Conservation (phyloP, 495 filamentous ascomycete genomes). For the Xylaria flabelliformis region DNA sequence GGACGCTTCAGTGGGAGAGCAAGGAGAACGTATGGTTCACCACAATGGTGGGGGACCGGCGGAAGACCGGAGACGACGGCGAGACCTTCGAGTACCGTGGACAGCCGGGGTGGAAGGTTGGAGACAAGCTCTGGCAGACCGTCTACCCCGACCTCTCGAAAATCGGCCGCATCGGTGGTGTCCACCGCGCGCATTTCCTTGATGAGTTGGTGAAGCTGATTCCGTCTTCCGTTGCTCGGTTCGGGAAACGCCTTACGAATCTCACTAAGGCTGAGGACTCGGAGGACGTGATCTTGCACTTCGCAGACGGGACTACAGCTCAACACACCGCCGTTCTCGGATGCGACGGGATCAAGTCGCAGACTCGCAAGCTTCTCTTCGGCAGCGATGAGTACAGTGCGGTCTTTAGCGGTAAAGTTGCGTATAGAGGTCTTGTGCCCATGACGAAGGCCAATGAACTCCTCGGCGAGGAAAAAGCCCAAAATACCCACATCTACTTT, state of each 20-base stretch:
- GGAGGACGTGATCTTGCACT: constrained; percentile 52
- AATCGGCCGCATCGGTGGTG: constrained; percentile 42
- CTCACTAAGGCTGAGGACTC: constrained; percentile 37
- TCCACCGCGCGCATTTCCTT: constrained; percentile 65
- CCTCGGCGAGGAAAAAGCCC: constrained; percentile 65
- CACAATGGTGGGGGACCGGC: constrained; percentile 33
- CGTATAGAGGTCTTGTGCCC: constrained; percentile 61
- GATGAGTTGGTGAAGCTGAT: constrained; percentile 64
- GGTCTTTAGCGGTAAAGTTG: constrained; percentile 58
- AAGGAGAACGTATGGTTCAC: constrained; percentile 33
- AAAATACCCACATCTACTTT: constrained; percentile 59
- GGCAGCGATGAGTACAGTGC: constrained; percentile 49
- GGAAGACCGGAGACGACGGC: constrained; percentile 30
- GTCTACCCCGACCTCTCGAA: constrained; percentile 26
- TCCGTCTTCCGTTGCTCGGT: constrained; percentile 52
- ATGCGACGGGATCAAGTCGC: constrained; percentile 66
- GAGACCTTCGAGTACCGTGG: constrained; percentile 32
- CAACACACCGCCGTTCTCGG: constrained; percentile 63
- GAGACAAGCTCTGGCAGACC: constrained; percentile 39
- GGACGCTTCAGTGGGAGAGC: constrained; percentile 37
- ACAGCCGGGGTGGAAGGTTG: constrained; percentile 33
- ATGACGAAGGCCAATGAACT: constrained; percentile 57
- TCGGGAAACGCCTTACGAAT: constrained; percentile 51
- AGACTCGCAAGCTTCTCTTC: constrained; percentile 54
- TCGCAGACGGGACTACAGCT: constrained; percentile 61